Conservation (phyloP, 164 flowering plant genomes). For the Houttuynia cordata region DNA sequence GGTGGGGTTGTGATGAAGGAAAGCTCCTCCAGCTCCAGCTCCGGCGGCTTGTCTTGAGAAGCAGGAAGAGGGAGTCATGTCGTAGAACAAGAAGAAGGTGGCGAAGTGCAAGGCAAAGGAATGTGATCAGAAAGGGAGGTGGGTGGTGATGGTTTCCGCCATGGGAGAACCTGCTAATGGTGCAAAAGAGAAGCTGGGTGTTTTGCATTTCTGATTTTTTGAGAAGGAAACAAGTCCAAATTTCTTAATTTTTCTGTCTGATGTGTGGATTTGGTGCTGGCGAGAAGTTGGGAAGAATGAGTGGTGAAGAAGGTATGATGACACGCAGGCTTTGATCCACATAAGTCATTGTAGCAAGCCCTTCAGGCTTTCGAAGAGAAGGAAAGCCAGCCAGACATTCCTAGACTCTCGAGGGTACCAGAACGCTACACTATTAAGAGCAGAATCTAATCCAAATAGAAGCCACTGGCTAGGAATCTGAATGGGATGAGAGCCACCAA, state of each 20-base stretch:
- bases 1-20: constrained; percentile 15
- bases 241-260: constrained; percentile 1
- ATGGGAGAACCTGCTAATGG: constrained; percentile 20
- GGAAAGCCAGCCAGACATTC: not conserved
- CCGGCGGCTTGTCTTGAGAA: constrained; percentile 24
- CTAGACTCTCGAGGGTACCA: not conserved
- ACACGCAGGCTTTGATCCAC: not conserved
- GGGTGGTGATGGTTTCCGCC: constrained; percentile 19
- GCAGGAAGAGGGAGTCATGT: constrained; percentile 41
- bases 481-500: not conserved
- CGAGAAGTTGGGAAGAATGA: not conserved
- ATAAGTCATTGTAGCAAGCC: not conserved
- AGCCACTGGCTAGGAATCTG: not conserved
- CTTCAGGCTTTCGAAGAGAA: not conserved
- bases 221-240: constrained; percentile 8
- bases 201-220: constrained; percentile 8
- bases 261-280: not conserved
- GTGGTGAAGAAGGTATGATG: constrained; percentile 1
- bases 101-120: not conserved
- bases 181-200: constrained; percentile 3
- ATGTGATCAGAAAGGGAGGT: not conserved
- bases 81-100: constrained; percentile 6
- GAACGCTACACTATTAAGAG: not conserved
- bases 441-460: not conserved
- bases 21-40: constrained; percentile 10